Evolutionary conservation across 2,329 filamentous ascomycete species (phyloP), one percentile per base, ranked within the genome.

Genomic region (Fusarium humuli): DNA sequence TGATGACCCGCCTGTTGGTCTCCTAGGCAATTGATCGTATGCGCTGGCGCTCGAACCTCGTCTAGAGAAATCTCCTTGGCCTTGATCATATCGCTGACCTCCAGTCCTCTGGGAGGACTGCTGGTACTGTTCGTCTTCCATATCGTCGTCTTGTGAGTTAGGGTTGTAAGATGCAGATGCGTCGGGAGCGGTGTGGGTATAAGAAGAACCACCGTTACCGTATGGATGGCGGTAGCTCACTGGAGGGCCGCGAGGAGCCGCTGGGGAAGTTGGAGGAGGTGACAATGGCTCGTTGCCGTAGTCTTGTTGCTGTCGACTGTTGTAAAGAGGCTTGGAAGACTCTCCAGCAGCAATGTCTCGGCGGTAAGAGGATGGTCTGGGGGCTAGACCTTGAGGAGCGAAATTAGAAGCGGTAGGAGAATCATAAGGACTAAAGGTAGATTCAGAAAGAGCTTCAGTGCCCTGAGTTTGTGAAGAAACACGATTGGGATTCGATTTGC

Each of bases 221-320:
- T 83, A 81, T 11, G 86, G 83, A 34, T 84, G 81, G 65, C 81
- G 85, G 77, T 88, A 90, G 75, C 86, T 88, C 37, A 84, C 74
- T 7, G 90, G 88, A 41, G 88, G 88, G 11, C 82, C 85, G 73
- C 84, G 84, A 57, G 90, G 88, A 29, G 85, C 86, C 70, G 92
- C 90, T 69, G 90, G 88, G 34, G 86, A 88, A 52, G 83, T 81
- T 20, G 88, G 85, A 13, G 80, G 83, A 46, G 81, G 76, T 8
- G 81, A 75, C 49, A 77, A 69, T 70, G 73, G 65, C 55, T 80
- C 76, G 40, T 82, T 80, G 67, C 79, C 77, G 61, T 82, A 77
- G 44, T 84, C 82, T 62, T 82, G 81, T 65, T 67, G 48, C n/a
- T 70, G 61, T 32, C 56, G 73, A 44, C 45, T 71, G 70, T 78